These are phyloP conservation scores for Macrotyloma uniflorum DNA, from an alignment of 306 rosid genomes.

Conservation along the genomic window DNA sequence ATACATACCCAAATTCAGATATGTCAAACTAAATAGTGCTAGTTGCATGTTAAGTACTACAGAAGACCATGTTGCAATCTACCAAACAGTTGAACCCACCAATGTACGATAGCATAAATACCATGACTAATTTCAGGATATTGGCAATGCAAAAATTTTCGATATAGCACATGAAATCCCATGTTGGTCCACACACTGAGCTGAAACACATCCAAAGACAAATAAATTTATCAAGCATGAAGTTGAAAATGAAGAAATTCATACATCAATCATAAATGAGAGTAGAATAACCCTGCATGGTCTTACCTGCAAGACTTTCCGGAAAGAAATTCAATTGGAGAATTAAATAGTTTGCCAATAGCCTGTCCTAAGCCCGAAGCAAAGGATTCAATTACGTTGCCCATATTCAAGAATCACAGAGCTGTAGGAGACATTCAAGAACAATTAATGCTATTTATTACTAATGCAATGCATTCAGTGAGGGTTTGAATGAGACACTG, in stretches of 20 bases:
- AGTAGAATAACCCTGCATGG: background rate
- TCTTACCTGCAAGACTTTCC: slow-evolving; percentile 78
- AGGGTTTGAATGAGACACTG: too few species aligned
- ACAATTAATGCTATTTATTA: background rate
- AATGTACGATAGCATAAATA: slow-evolving; percentile 56
- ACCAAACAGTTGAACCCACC: slow-evolving; percentile 42
- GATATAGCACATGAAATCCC: slow-evolving; percentile 72
- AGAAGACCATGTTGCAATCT: background rate
- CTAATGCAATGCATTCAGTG: too few species aligned
- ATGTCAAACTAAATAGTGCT: background rate
- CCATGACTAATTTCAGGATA: slow-evolving; percentile 57
- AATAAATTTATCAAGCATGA: background rate
- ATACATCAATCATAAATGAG: background rate
- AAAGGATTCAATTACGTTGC: slow-evolving; percentile 57
- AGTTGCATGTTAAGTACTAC: background rate
- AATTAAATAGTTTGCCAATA: slow-evolving; percentile 53
- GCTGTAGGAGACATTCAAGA: background rate
- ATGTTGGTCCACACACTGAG: slow-evolving; percentile 67
- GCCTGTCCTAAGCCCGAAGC: slow-evolving; percentile 54
- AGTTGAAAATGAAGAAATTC: background rate
- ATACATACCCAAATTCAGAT: background rate
- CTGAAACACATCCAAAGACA: slow-evolving; percentile 42
- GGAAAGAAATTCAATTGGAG: slow-evolving; percentile 64
- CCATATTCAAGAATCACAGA: slow-evolving; percentile 42
- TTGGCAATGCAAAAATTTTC: slow-evolving; percentile 70